phyloP scores from a whole-genome alignment of 371 early-diverging fungal species.

The Nematocida major region DNA sequence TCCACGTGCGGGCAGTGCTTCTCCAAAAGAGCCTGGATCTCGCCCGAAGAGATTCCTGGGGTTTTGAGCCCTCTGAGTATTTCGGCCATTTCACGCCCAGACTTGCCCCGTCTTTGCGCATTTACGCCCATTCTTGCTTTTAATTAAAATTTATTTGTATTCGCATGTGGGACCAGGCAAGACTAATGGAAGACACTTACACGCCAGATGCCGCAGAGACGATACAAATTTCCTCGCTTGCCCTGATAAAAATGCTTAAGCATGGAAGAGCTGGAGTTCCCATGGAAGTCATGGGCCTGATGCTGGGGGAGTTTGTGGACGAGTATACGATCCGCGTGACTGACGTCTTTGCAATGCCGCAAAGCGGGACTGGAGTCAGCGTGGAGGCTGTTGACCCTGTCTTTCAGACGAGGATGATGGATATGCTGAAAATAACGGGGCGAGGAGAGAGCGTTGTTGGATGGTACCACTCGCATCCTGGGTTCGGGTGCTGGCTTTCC shows the following conservation, averaged over 20 bases:
- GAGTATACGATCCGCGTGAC: constrained; percentile 97
- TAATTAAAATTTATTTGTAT: constrained; percentile 53
- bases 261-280: constrained; percentile 96
- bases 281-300: constrained; percentile 99
- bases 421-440: constrained; percentile 96
- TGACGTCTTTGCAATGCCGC: constrained; percentile 99
- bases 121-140: background rate
- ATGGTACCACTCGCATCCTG: constrained; percentile 99
- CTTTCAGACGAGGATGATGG: constrained; percentile 99
- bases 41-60: no score
- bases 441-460: constrained; percentile 98
- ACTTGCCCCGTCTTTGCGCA: background rate
- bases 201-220: constrained; percentile 90
- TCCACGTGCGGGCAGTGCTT: background rate
- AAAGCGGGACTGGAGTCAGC: constrained; percentile 95
- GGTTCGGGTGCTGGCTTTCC: constrained; percentile 99
- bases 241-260: constrained; percentile 81
- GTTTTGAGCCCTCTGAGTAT: background rate
- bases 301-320: constrained; percentile 98
- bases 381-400: constrained; percentile 99
- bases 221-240: constrained; percentile 95
- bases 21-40: no score
- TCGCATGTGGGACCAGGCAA: constrained; percentile 52
- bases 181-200: constrained; percentile 32
- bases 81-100: background rate